These are phyloP conservation scores for Hordeum vulgare DNA, from an alignment of 176 grass and related monocot species.

Conservation along the genomic window DNA sequence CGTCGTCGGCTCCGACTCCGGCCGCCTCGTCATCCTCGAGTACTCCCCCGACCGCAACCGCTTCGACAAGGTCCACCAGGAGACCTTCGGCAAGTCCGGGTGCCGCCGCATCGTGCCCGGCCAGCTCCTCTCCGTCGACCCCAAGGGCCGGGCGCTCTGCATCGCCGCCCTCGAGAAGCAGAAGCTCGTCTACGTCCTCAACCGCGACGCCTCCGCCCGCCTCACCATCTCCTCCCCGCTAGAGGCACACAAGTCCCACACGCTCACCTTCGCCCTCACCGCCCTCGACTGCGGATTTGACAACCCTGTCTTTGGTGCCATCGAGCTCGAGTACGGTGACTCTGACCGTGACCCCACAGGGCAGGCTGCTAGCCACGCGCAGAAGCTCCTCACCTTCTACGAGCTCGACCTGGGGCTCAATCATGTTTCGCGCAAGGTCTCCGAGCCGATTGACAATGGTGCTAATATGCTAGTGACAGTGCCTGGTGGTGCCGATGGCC, in stretches of 20 bases:
- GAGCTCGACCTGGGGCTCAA: slow-evolving; percentile 96
- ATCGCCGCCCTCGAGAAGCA: slow-evolving; percentile 92
- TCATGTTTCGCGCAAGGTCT: slow-evolving; percentile 90
- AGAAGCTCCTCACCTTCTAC: slow-evolving; percentile 96
- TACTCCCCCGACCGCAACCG: slow-evolving; percentile 81
- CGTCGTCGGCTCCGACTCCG: slow-evolving; percentile 85
- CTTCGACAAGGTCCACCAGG: slow-evolving; percentile 93
- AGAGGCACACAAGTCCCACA: slow-evolving; percentile 90
- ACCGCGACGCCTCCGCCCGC: slow-evolving; percentile 66
- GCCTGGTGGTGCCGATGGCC: slow-evolving; percentile 78
- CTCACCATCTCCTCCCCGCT: slow-evolving; percentile 95
- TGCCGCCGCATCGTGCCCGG: slow-evolving; percentile 91
- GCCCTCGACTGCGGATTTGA: slow-evolving; percentile 94
- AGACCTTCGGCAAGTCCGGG: slow-evolving; percentile 95
- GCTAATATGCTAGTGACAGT: slow-evolving; percentile 90
- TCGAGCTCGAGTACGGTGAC: slow-evolving; percentile 92
- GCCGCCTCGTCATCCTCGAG: slow-evolving; percentile 91
- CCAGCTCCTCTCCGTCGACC: slow-evolving; percentile 86
- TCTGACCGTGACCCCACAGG: slow-evolving; percentile 75
- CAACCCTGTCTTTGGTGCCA: slow-evolving; percentile 79
- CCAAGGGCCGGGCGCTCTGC: slow-evolving; percentile 91
- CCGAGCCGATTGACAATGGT: slow-evolving; percentile 83
- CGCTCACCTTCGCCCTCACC: slow-evolving; percentile 67
- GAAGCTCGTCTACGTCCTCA: slow-evolving; percentile 96
- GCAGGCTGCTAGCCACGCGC: slow-evolving; percentile 76